These are phyloP conservation scores for Fusarium poae DNA, from an alignment of 2,329 filamentous ascomycete species.

Conservation along the genomic window DNA sequence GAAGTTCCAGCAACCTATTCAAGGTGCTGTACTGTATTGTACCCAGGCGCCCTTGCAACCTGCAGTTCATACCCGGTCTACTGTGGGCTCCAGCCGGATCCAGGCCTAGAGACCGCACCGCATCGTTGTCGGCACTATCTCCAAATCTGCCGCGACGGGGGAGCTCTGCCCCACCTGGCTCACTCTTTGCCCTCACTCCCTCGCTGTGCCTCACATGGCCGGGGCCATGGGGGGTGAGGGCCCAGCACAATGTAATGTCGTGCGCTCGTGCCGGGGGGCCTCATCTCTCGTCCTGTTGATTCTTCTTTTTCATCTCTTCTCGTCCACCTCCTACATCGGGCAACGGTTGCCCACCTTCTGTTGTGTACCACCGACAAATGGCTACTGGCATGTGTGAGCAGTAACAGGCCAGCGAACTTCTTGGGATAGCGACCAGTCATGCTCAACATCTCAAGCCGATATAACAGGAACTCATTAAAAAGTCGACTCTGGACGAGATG, in stretches of 20 bases:
- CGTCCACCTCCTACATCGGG: conserved; percentile 36
- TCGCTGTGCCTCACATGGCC: conserved; percentile 47
- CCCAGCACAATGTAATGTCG: conserved; percentile 51
- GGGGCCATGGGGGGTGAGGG: conserved; percentile 46
- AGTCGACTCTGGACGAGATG: conserved; percentile 47
- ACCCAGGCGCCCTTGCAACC: conserved; percentile 39
- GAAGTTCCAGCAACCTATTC: conserved; percentile 32
- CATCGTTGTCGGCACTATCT: conserved; percentile 50
- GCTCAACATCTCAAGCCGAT: conserved; percentile 44
- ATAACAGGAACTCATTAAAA: conserved; percentile 46
- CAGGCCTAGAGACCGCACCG: conserved; percentile 42
- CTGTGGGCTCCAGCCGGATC: conserved; percentile 41
- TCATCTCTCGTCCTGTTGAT: conserved; percentile 35
- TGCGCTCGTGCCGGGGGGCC: conserved; percentile 47
- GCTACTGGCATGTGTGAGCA: conserved; percentile 43
- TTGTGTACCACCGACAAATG: conserved; percentile 44
- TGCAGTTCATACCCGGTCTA: conserved; percentile 41
- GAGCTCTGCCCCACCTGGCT: conserved; percentile 47
- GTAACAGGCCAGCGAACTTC: conserved; percentile 40
- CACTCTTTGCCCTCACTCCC: conserved; percentile 47
- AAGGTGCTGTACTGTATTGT: conserved; percentile 15
- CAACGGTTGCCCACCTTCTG: conserved; percentile 44
- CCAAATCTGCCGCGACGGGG: conserved; percentile 50
- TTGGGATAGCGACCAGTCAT: conserved; percentile 43
- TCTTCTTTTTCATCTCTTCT: conserved; percentile 36